These are phyloP conservation scores for Echria macrotheca DNA, from an alignment of 495 filamentous ascomycete species.

Conservation along the genomic window DNA sequence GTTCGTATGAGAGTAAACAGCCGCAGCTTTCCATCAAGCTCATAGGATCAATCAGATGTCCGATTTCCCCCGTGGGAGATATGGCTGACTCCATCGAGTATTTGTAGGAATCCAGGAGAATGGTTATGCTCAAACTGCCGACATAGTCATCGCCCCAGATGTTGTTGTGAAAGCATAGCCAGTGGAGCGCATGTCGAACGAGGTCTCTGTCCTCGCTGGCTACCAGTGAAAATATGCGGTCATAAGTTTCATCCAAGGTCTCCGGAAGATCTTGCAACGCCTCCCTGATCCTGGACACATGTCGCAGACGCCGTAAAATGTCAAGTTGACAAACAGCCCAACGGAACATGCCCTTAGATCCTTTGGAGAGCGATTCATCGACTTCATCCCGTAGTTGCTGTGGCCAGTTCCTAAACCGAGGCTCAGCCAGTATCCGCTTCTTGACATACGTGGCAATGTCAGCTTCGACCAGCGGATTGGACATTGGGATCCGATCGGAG, in stretches of 20 bases:
- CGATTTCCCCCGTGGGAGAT: too few relatives aligned
- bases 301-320: conserved; percentile 24
- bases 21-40: not conserved
- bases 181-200: conserved; percentile 13
- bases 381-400: conserved; percentile 21
- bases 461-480: conserved; percentile 1
- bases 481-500: conserved; percentile 13
- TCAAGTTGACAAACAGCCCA: conserved; percentile 44
- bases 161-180: not conserved
- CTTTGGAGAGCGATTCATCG: conserved; percentile 19
- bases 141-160: not conserved
- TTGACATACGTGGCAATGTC: conserved; percentile 1
- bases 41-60: too few relatives aligned
- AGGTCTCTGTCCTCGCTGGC: conserved; percentile 13
- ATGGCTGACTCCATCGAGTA: too few relatives aligned
- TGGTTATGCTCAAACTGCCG: too few relatives aligned
- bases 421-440: not conserved
- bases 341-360: conserved; percentile 30
- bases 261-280: too few relatives aligned
- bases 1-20: too few relatives aligned
- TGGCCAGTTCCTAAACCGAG: conserved; percentile 10
- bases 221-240: conserved; percentile 30
- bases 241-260: conserved; percentile 37
- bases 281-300: too few relatives aligned
- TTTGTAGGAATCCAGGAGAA: too few relatives aligned